These are phyloP conservation scores for Gaeumannomyces tritici DNA, from an alignment of 2,329 filamentous ascomycete species.

Conservation along the genomic window DNA sequence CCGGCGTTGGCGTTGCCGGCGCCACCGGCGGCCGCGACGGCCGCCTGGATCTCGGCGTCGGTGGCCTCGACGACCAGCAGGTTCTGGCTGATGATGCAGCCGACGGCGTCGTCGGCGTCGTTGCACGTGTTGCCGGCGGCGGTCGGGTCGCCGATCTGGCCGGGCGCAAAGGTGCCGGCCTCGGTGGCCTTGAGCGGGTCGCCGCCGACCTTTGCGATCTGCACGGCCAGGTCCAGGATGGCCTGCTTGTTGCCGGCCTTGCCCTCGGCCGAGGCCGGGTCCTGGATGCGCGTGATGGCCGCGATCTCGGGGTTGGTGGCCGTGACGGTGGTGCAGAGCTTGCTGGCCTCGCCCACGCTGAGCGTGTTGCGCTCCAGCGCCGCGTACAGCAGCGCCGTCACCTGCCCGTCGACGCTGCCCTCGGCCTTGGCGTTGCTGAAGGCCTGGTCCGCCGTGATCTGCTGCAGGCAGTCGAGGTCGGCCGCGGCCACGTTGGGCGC, in stretches of 20 bases:
- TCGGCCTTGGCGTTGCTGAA: conserved; percentile 51
- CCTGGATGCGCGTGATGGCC: conserved; percentile 56
- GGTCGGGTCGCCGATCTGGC: conserved; percentile 30
- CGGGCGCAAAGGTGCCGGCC: conserved; percentile 54
- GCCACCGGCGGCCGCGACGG: conserved; percentile 25
- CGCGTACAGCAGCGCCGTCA: conserved; percentile 41
- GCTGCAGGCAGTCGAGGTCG: conserved; percentile 49
- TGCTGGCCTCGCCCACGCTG: conserved; percentile 45
- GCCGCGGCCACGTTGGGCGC: conserved; percentile 15
- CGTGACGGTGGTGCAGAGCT: conserved; percentile 42
- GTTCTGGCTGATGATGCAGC: conserved; percentile 46
- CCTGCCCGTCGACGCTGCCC: conserved; percentile 40
- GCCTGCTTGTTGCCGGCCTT: conserved; percentile 45
- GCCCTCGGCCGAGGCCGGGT: conserved; percentile 50
- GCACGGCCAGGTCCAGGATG: conserved; percentile 46
- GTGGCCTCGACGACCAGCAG: conserved; percentile 45
- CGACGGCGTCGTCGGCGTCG: conserved; percentile 32
- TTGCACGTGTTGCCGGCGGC: conserved; percentile 45
- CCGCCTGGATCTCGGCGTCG: conserved; percentile 41
- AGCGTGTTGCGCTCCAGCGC: conserved; percentile 52
- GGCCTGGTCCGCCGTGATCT: conserved; percentile 47
- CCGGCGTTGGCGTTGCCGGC: conserved; percentile 6
- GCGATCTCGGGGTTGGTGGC: conserved; percentile 54
- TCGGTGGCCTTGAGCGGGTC: conserved; percentile 52
- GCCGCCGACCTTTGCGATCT: conserved; percentile 51